Evolutionary conservation across 768 basidiomycete genomes (phyloP).

Genomic region (Cystofilobasidium bisporidii): DNA sequence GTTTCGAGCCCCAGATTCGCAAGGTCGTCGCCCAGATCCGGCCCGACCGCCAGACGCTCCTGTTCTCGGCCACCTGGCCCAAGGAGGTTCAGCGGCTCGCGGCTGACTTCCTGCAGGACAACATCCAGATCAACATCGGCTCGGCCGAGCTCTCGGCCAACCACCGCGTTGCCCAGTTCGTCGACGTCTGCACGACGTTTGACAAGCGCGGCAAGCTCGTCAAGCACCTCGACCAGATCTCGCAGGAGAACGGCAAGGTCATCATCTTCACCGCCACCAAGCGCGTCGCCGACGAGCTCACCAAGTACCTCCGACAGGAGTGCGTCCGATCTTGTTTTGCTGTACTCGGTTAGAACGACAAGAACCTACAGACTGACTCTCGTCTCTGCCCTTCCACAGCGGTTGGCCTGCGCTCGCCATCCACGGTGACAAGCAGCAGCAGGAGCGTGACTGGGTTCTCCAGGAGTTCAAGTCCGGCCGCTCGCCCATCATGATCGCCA

Average conservation of each 20-base stretch:
- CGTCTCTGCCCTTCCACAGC: conserved; percentile 3
- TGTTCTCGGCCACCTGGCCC: conserved; percentile 99
- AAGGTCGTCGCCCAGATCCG: conserved; percentile 97
- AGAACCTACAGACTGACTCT: no score
- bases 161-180: conserved; percentile 90
- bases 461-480: conserved; percentile 97
- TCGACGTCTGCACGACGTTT: conserved; percentile 93
- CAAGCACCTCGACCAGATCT: conserved; percentile 94
- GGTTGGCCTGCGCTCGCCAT: conserved; percentile 99
- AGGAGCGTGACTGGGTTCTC: conserved; percentile 97
- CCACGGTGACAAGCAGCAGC: conserved; percentile 99
- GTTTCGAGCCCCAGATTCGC: conserved; percentile 98
- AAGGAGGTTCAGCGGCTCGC: conserved; percentile 98
- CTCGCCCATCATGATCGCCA: conserved; percentile 94
- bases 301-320: conserved; percentile 83
- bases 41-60: conserved; percentile 94
- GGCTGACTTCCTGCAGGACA: conserved; percentile 88
- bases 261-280: conserved; percentile 98
- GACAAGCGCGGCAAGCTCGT: conserved; percentile 94
- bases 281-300: conserved; percentile 86
- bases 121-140: conserved; percentile 97
- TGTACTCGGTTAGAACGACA: neutral
- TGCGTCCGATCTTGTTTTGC: neutral
- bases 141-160: conserved; percentile 98
- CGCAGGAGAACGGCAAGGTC: conserved; percentile 93